phyloP scores from a whole-genome alignment of 78 protist genomes.

The Capsaspora owczarzaki region DNA sequence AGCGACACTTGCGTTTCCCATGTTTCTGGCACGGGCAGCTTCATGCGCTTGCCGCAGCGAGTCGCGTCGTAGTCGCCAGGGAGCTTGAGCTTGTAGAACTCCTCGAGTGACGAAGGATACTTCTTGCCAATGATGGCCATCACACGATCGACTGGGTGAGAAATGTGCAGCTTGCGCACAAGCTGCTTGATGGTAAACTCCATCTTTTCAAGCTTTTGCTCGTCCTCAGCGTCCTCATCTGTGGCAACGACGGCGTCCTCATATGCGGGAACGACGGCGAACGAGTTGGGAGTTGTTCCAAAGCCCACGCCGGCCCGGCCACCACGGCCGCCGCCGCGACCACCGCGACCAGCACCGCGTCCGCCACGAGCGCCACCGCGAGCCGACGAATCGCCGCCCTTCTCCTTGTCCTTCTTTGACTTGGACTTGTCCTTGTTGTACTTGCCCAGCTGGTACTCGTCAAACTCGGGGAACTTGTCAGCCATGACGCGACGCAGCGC shows the following conservation, averaged over 20 bases:
- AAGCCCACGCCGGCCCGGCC: not conserved
- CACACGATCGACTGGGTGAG: conserved; percentile 45
- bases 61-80: conserved; percentile 55
- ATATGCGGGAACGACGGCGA: too few species aligned
- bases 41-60: conserved; percentile 64
- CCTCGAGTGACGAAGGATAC: conserved; percentile 60
- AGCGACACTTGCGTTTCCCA: conserved; percentile 66
- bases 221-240: not conserved
- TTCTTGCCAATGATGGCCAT: conserved; percentile 68
- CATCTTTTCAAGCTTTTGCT: not conserved
- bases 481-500: conserved; percentile 66
- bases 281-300: too few species aligned
- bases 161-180: conserved; percentile 68
- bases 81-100: conserved; percentile 32
- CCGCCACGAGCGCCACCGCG: not conserved
- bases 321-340: not conserved
- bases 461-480: conserved; percentile 59
- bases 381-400: conserved; percentile 12
- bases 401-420: conserved; percentile 20
- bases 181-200: conserved; percentile 54
- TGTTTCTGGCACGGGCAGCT: conserved; percentile 66
- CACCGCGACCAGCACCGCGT: not conserved
- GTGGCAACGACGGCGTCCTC: not conserved
- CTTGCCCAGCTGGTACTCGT: conserved; percentile 73
- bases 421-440: conserved; percentile 73